Evolutionary conservation across 2,329 filamentous ascomycete genomes (phyloP).

Genomic region (Rachicladosporium sp.): DNA sequence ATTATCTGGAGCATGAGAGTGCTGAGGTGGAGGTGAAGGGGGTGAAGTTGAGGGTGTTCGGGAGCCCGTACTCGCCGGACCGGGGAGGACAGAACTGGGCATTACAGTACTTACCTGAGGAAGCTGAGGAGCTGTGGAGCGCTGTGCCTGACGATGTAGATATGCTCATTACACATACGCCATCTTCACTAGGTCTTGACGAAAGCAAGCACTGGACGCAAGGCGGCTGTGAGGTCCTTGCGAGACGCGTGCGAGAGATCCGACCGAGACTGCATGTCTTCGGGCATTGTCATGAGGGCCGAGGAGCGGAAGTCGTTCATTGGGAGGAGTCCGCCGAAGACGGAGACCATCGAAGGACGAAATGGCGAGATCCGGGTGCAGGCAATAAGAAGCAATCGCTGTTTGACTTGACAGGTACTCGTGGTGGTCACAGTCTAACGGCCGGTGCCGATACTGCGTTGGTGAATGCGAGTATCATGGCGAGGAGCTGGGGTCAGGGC

Average conservation of each 20-base stretch:
- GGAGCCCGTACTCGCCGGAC: slow-evolving; percentile 52
- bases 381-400: slow-evolving; percentile 50
- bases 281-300: slow-evolving; percentile 58
- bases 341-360: slow-evolving; percentile 21
- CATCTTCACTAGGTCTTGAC: slow-evolving; percentile 50
- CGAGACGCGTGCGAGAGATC: slow-evolving; percentile 45
- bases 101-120: slow-evolving; percentile 46
- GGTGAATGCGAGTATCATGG: slow-evolving; percentile 67
- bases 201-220: slow-evolving; percentile 23
- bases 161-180: slow-evolving; percentile 60
- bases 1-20: slow-evolving; percentile 51
- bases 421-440: slow-evolving; percentile 14
- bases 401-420: slow-evolving; percentile 45
- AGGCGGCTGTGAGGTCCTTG: slow-evolving; percentile 50
- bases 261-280: slow-evolving; percentile 55
- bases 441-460: slow-evolving; percentile 57
- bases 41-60: slow-evolving; percentile 56
- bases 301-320: slow-evolving; percentile 49
- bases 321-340: slow-evolving; percentile 44
- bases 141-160: slow-evolving; percentile 50
- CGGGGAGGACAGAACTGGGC: slow-evolving; percentile 42
- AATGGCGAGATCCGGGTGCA: slow-evolving; percentile 50
- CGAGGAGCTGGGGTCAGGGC: slow-evolving; percentile 42
- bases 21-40: slow-evolving; percentile 45
- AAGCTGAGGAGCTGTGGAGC: slow-evolving; percentile 42